phyloP scores from a whole-genome alignment of 768 basidiomycete genomes.

The Rhizopogon vinicolor region DNA sequence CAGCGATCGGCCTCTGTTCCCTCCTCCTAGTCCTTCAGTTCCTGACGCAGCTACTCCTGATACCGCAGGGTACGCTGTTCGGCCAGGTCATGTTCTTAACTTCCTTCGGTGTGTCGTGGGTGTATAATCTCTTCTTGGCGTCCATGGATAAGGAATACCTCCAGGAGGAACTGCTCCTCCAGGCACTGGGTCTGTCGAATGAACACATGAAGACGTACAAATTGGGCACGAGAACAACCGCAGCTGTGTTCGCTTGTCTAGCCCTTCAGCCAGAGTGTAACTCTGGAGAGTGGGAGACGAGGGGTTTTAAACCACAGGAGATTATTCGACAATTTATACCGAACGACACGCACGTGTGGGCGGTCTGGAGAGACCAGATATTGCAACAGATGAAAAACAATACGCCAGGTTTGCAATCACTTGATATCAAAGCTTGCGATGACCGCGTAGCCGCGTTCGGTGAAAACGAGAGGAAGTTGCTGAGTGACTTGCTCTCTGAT shows the following conservation, averaged over 20 bases:
- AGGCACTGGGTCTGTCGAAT: constrained; percentile 11
- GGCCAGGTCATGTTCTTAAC: constrained; percentile 21
- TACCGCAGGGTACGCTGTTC: constrained; percentile 17
- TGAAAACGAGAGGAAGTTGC: not conserved
- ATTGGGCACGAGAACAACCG: constrained; percentile 3
- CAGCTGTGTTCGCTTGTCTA: constrained; percentile 5
- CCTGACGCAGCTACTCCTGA: constrained; percentile 17
- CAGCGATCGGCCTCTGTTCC: constrained; percentile 10
- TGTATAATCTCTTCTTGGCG: constrained; percentile 17
- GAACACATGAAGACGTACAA: constrained; percentile 5
- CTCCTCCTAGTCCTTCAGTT: constrained; percentile 16
- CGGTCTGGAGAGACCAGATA: constrained; percentile 1
- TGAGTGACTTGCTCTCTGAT: not conserved
- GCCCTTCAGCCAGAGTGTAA: not conserved
- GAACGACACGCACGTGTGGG: constrained; percentile 4
- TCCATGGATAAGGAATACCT: constrained; percentile 21
- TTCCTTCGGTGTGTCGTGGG: constrained; percentile 17
- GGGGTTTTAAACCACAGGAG: not conserved
- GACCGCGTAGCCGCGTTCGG: not conserved
- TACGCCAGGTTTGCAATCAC: not conserved
- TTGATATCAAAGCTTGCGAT: not conserved
- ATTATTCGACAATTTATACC: constrained; percentile 4
- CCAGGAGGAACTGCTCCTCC: not conserved
- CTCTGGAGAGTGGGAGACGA: not conserved
- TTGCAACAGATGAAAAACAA: not conserved